Conservation (phyloP, 2,329 filamentous ascomycete species). For the Pseudocercospora cruenta region DNA sequence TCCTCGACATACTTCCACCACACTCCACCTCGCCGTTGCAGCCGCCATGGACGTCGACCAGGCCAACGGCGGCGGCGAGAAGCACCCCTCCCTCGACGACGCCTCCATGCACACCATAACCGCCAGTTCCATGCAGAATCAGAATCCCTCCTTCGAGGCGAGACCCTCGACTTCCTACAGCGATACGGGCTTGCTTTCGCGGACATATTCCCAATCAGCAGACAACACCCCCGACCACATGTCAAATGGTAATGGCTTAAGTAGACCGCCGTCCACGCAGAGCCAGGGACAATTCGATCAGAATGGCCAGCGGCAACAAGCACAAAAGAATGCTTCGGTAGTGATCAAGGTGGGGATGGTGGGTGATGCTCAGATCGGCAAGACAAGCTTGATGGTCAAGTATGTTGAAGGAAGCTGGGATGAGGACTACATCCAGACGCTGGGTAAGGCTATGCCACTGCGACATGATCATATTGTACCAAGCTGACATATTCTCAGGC, state of each 20-base stretch:
- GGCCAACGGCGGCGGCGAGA: slow-evolving; percentile 17
- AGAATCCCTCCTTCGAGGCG: slow-evolving; percentile 44
- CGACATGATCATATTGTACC: background rate
- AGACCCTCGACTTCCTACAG: slow-evolving; percentile 60
- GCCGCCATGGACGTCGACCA: slow-evolving; percentile 27
- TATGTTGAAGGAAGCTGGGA: slow-evolving; percentile 99
- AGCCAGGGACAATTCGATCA: slow-evolving; percentile 37
- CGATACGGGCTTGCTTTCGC: slow-evolving; percentile 50
- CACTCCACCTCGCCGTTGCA: slow-evolving; percentile 23
- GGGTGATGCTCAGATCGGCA: slow-evolving; percentile 97
- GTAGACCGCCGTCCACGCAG: slow-evolving; percentile 38
- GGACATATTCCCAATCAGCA: slow-evolving; percentile 49
- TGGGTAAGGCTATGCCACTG: slow-evolving; percentile 59
- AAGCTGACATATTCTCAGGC: slow-evolving; percentile 51
- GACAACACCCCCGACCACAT: slow-evolving; percentile 44
- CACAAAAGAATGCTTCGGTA: slow-evolving; percentile 64
- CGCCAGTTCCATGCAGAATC: slow-evolving; percentile 42
- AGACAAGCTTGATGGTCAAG: slow-evolving; percentile 99
- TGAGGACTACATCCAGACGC: slow-evolving; percentile 98
- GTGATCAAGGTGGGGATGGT: slow-evolving; percentile 99
- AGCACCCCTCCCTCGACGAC: slow-evolving; percentile 46
- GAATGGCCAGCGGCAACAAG: slow-evolving; percentile 42
- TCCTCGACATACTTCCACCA: background rate
- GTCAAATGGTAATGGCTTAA: slow-evolving; percentile 38
- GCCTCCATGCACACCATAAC: slow-evolving; percentile 54